Conservation (phyloP, 139 green algal species). For the Picochlorum sp. region DNA sequence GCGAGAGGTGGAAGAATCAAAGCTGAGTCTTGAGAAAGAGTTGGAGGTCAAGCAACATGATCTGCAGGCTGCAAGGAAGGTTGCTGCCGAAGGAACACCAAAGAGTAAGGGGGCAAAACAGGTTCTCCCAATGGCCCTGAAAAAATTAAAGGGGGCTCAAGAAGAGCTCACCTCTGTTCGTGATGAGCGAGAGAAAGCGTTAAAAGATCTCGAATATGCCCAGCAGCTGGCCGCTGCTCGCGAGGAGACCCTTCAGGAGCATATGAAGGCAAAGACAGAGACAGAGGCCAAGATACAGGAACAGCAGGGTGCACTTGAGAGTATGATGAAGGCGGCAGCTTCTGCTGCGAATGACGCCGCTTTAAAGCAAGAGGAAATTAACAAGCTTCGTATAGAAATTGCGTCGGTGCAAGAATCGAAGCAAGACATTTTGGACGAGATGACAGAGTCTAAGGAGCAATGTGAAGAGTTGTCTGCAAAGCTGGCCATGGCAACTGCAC, state of each 20-base stretch:
- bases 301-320: conserved; percentile 20
- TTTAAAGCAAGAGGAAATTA: conserved; percentile 5
- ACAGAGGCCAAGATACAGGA: conserved; percentile 14
- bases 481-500: too few relatives aligned
- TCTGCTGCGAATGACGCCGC: conserved; percentile 16
- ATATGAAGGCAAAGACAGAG: conserved; percentile 7
- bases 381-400: neutral
- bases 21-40: neutral
- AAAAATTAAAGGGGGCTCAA: conserved; percentile 13
- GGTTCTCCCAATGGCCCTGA: conserved; percentile 18
- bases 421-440: neutral
- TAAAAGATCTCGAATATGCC: conserved; percentile 5
- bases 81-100: conserved; percentile 18
- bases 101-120: conserved; percentile 18
- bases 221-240: neutral
- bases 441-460: neutral
- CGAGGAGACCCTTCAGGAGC: conserved; percentile 1
- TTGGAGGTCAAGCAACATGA: conserved; percentile 7
- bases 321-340: conserved; percentile 19
- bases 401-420: neutral
- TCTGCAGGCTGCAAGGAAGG: conserved; percentile 12
- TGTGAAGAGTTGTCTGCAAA: neutral
- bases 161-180: neutral
- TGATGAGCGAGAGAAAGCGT: neutral
- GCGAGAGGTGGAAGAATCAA: neutral